These are phyloP conservation scores for Eucalyptus melliodora DNA, from an alignment of 345 rosid species.

Conservation along the genomic window DNA sequence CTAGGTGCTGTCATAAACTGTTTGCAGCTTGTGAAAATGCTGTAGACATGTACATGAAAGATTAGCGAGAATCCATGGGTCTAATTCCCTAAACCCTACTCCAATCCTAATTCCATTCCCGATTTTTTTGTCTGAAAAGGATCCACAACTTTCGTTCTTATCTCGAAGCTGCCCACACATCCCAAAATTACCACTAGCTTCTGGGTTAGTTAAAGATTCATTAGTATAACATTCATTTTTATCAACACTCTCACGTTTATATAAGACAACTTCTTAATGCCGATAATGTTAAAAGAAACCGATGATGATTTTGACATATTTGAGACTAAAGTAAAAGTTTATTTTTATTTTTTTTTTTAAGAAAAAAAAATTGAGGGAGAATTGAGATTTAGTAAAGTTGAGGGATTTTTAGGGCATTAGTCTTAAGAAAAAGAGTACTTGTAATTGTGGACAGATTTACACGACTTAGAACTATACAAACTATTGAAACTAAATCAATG, in stretches of 20 bases:
- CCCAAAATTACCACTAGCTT: background rate
- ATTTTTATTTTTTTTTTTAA: rapidly evolving
- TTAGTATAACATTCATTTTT: background rate
- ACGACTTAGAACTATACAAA: rapidly evolving
- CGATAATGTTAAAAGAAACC: background rate
- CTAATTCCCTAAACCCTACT: background rate
- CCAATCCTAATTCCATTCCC: background rate
- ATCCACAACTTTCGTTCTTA: rapidly evolving
- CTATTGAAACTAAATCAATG: background rate
- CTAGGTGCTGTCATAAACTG: background rate
- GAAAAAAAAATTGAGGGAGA: background rate
- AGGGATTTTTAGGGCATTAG: background rate
- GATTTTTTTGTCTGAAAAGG: background rate
- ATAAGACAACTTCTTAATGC: background rate
- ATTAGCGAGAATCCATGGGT: rapidly evolving
- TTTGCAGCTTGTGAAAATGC: background rate
- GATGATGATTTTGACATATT: rapidly evolving
- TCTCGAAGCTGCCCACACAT: background rate
- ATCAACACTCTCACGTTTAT: background rate
- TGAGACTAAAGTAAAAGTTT: rapidly evolving
- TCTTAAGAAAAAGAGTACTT: background rate
- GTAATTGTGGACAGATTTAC: rapidly evolving
- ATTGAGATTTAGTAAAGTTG: background rate
- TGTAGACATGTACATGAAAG: background rate
- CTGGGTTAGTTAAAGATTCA: rapidly evolving